Percentiles rank a stretch among this genome's conserved stretches.
phyloP scores from a whole-genome alignment of 225 moss, liverwort and hornwort species.

The Polytrichum commune region DNA sequence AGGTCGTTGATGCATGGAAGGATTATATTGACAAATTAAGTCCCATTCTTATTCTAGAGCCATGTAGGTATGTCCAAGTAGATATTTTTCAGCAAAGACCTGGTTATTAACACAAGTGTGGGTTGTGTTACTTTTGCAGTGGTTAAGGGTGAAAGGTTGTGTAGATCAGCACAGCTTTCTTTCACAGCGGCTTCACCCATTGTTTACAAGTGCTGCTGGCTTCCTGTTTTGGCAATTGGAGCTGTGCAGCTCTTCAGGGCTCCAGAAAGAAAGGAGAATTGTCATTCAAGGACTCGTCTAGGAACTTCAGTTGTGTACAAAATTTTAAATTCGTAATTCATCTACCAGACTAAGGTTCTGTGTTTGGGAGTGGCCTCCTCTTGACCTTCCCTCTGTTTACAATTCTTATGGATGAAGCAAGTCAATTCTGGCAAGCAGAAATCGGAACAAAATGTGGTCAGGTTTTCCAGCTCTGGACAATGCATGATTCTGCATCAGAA shows the following conservation, averaged over 20 bases:
- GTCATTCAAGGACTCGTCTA: constrained; percentile 20
- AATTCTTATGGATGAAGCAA: too few relatives aligned
- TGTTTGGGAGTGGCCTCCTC: constrained; percentile 26
- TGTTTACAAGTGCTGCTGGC: constrained; percentile 13
- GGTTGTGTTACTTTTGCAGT: constrained; percentile 29
- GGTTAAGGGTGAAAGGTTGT: constrained; percentile 15
- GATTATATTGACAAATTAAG: neutral
- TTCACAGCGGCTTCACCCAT: constrained; percentile 8
- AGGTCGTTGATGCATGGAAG: neutral
- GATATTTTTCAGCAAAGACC: neutral
- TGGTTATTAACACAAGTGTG: neutral
- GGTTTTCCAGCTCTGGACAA: too few relatives aligned
- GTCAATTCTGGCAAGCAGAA: too few relatives aligned
- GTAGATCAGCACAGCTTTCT: constrained; percentile 16
- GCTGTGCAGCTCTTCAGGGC: constrained; percentile 9
- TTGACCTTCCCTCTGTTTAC: constrained; percentile 4
- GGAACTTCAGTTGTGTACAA: constrained; percentile 35
- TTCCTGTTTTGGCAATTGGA: constrained; percentile 12
- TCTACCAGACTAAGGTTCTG: constrained; percentile 23
- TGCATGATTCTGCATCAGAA: too few relatives aligned
- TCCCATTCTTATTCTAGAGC: neutral
- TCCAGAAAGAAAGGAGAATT: constrained; percentile 12
- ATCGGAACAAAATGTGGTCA: too few relatives aligned
- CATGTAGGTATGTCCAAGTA: neutral
- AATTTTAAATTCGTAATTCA: constrained; percentile 35